Evolutionary conservation across 495 filamentous ascomycete species (phyloP).

Genomic region (Choiromyces venosus): DNA sequence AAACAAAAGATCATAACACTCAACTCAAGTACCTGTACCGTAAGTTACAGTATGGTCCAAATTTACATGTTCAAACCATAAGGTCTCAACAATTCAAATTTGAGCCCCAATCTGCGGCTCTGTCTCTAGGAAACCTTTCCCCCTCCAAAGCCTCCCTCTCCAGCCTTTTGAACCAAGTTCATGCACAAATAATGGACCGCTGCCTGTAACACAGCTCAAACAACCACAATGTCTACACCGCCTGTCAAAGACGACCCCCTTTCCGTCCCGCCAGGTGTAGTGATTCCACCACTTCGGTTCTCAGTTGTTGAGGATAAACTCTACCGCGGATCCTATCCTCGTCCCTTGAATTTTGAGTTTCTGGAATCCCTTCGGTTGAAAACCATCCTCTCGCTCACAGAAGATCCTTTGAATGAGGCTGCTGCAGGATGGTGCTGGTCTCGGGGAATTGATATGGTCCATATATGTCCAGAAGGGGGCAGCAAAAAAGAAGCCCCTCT

Average conservation of each 20-base stretch:
- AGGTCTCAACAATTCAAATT: neutral
- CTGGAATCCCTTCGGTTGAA: constrained; percentile 37
- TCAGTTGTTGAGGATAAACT: constrained; percentile 33
- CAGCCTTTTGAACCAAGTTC: neutral
- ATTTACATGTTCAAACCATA: too few relatives aligned
- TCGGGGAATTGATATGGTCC: constrained; percentile 33
- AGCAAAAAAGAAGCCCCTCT: constrained; percentile 37
- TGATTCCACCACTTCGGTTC: constrained; percentile 38
- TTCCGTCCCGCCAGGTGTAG: constrained; percentile 18
- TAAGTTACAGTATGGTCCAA: too few relatives aligned
- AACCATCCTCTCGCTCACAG: constrained; percentile 35
- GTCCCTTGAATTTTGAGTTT: constrained; percentile 37
- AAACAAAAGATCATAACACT: neutral
- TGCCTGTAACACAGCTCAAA: neutral
- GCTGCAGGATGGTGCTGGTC: constrained; percentile 24
- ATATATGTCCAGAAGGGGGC: constrained; percentile 28
- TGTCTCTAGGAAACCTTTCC: neutral
- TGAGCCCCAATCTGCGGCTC: neutral
- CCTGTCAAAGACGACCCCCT: neutral
- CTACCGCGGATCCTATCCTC: constrained; percentile 36
- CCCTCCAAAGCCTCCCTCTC: neutral
- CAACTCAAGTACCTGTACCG: too few relatives aligned
- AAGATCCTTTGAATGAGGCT: constrained; percentile 24
- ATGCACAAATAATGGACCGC: neutral
- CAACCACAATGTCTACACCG: neutral